Base-by-base conservation (phyloP, 441 rosid species). In the Erodium moschatum region DNA sequence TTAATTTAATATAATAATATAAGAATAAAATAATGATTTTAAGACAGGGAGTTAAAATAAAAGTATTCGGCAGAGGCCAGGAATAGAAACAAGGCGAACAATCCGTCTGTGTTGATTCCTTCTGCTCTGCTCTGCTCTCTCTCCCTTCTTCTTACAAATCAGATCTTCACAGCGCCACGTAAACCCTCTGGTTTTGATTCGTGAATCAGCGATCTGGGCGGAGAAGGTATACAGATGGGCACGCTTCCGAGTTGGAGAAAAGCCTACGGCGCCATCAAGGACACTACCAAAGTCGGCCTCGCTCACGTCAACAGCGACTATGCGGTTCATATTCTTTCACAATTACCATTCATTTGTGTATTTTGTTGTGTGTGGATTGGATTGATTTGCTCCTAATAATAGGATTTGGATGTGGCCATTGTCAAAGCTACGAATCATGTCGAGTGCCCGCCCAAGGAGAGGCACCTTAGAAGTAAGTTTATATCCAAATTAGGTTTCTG, bases 301-400 rank as follows among this genome's bases (percentile, higher is more conserved):
- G 97, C 97, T 73, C 99, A 93, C 66, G 97, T 94, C 80, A 94
- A 94, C 83, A 89, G 97, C 81, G 99, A 94, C 74, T 91, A 78
- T 74, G 97, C 99, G 81, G 99, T 94, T 78, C 69, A 27, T 63
- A 66, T 33, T 24, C 54, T 60, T 20, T 40, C 65, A 46, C 58
- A 0, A 24, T 24, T 24, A 24, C 2, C 4, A 44, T 66, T 16
- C 27, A 33, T 38, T 68, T 48, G 40, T 19, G 58, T 60, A 54
- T 12, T 11, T 44, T 52, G 66, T 12, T 38, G 33, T 29, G 6
- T 50, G 65, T 19, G 70, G 0, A n/a, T 56, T 75, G 66, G 10
- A 66, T 68, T 54, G 35, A n/a, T 66, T 62, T 40, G 69, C 72
- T 56, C 72, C 69, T 64, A 60, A 21, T 61, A 42, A 42, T 81